A percentile compares a stretch with the other conserved stretches of the same genome.
Conservation (phyloP, 148 eudicot genomes). For the Rhododendron williamsianum region DNA sequence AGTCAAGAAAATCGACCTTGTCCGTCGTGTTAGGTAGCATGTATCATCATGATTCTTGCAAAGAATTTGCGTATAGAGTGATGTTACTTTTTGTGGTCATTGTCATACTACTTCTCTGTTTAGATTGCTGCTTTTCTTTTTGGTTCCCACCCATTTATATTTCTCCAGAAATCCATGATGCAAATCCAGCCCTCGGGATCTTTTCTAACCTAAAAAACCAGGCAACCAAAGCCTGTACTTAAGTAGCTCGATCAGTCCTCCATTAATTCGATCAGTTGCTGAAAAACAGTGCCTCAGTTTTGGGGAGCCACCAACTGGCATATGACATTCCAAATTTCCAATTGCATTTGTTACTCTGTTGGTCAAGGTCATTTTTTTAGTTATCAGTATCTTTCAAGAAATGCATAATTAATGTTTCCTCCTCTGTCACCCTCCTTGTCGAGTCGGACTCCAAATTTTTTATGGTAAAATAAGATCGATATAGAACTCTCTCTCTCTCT, state of each 20-base stretch:
- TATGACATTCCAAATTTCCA: background rate
- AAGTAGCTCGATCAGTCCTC: background rate
- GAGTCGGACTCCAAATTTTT: no score
- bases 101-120: background rate
- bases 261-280: background rate
- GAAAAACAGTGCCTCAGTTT: background rate
- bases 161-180: no score
- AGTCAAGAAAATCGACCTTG: background rate
- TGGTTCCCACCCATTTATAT: background rate
- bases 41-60: background rate
- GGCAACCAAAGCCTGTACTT: background rate
- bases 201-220: background rate
- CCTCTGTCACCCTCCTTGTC: no score
- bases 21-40: background rate
- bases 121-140: background rate
- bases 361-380: no score
- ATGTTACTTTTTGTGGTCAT: no score
- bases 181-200: background rate
- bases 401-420: no score
- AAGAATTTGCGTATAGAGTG: background rate
- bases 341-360: no score
- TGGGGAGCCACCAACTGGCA: background rate
- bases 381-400: no score
- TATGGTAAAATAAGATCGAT: no score
- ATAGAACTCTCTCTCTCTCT: no score